Evolutionary conservation across 2,329 filamentous ascomycete species (phyloP).

Genomic region (Verticillium nubilum): DNA sequence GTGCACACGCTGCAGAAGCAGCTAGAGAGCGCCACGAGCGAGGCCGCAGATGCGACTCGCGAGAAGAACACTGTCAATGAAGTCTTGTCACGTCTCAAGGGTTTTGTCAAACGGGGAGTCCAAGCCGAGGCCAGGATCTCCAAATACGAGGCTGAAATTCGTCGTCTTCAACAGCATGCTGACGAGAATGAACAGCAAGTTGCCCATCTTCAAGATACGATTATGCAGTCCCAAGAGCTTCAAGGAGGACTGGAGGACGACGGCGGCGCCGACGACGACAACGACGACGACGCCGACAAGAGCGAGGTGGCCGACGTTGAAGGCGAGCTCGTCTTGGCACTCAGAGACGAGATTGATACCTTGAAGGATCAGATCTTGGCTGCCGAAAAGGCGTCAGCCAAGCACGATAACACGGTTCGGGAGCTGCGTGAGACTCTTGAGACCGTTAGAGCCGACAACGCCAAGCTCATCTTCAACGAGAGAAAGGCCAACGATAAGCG

Average conservation of each 20-base stretch:
- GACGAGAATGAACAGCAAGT: not conserved
- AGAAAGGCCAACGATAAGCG: no score
- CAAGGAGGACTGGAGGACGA: not conserved
- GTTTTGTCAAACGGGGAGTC: not conserved
- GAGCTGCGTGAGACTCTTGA: no score
- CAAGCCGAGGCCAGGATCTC: not conserved
- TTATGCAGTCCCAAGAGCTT: not conserved
- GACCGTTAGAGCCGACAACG: no score
- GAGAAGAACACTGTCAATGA: not conserved
- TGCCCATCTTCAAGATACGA: not conserved
- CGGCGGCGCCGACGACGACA: not conserved
- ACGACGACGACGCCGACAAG: not conserved
- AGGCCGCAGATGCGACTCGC: not conserved
- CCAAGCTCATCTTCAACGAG: no score
- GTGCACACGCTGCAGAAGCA: not conserved
- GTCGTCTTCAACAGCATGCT: not conserved
- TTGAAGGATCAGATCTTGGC: no score
- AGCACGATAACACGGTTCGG: no score
- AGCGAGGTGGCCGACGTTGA: no score
- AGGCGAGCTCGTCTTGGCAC: no score
- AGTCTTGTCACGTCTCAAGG: not conserved
- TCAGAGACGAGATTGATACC: no score
- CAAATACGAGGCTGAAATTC: not conserved
- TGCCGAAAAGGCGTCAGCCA: no score
- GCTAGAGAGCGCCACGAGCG: not conserved